Base-by-base conservation (phyloP, 2,329 filamentous ascomycete genomes). In the Hymenotorrendiella dingleyae region DNA sequence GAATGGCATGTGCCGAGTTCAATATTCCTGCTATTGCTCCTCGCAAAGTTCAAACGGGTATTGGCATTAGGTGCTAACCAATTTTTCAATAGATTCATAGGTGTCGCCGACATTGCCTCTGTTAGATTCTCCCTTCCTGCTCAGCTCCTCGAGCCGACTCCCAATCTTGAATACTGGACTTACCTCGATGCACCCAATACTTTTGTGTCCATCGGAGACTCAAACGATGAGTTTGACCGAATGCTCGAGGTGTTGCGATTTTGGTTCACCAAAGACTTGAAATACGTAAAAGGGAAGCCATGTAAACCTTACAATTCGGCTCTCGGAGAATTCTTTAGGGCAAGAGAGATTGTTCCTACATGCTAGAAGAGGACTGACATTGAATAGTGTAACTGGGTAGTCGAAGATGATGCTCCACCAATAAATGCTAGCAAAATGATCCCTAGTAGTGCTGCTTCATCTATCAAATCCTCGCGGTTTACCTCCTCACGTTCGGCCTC, bases 301-400 rank as follows among this genome's bases (percentile, higher is more conserved):
- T 97, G 91, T 80, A 98, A 98, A 67, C 93, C 93, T 9, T 98
- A 98, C 70, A 98, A 98, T 67, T 96, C 90, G 36, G 90, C 89
- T 26, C 69, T 98, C 38, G 93, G 93, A 52, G 93, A 98, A 69
- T 98, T 98, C 69, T 98, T 98, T 69, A 78, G 89, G 68, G 86
- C 90, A 71, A 59, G 80, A 37, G n/a, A 32, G 14, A 16, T 8
- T n/a, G 9, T n/a, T 24, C 16, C 21, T 22, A 16, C 2, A 30
- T 19, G n/a, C 10, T 14, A 17, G 10, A 22, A n/a, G 12, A 19
- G 16, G 12, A 17, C 36, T 44, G 24, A 44, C 17, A 29, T 20
- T 9, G 14, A 26, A 48, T 63, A 94, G 78, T 97, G 93, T 65
- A 94, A 91, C 62, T 98, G 91, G 91, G 87, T 96, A 60, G 83